Evolutionary conservation across 2,329 filamentous ascomycete genomes (phyloP), one percentile per base, ranked within the genome.

Genomic region (Pseudocercospora eumusae): DNA sequence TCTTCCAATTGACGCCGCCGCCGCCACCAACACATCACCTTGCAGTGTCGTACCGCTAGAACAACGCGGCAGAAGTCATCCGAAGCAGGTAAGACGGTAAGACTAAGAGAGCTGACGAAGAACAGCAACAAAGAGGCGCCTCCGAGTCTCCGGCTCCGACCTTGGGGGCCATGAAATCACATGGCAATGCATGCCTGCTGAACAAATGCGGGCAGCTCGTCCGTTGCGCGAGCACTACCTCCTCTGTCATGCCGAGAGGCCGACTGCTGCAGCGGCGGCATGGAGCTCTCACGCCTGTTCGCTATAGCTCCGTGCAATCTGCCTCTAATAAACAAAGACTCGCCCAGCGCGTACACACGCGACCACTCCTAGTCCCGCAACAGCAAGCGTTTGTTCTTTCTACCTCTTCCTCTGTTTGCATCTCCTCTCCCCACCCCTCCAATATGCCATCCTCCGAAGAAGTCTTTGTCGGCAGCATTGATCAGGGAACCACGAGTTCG

Each of bases 401-500:
- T 18, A 31, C 36, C 20, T 27, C 55, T 33, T 47, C 56, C 58
- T 28, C 25, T 44, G 10, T 13, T 18, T 54, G 15, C 27, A 36
- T 36, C n/a, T 47, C 27, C 31, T 21, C 33, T 13, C 8, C 36
- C 8, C 8, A 4, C 15, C 4, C 47, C 20, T 7, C 9, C 15
- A 54, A 54, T 4, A 54, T 54, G 50, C 8, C 50, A 33, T 21
- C 50, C 21, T n/a, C 27, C 11, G 70, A 73, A 21, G 69, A 88
- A 60, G 85, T 85, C 78, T 96, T 91, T 72, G 88, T 96, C 64
- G 92, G 92, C 63, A 91, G 90, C 69, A 93, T 96, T 74, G 92
- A 96, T 74, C 91, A 96, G 73, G 92, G 92, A 62, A 96, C 92
- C 11, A 96, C 92, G 31, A 93, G 90, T 62, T 91, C 92, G 33